A percentile compares a stretch with the other conserved stretches of the same genome.
These are phyloP conservation scores for Macadamia integrifolia DNA, from an alignment of 164 flowering plant genomes.

Conservation along the genomic window DNA sequence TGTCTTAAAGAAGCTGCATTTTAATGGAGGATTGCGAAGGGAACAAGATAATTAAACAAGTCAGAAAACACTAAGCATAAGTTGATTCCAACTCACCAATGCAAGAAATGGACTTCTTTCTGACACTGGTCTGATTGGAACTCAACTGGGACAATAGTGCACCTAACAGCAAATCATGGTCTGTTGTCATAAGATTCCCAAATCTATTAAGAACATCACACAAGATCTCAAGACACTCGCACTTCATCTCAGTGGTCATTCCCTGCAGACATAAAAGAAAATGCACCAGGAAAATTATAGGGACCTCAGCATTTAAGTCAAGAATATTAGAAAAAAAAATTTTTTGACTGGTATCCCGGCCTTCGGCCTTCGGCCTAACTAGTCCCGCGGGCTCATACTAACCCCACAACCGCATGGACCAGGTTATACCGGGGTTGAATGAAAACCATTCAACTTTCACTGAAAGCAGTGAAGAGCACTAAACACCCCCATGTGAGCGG, in stretches of 20 bases:
- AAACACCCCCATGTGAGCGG: too few relatives aligned
- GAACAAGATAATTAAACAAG: neutral
- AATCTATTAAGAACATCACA: slow-evolving; percentile 92
- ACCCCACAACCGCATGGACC: too few relatives aligned
- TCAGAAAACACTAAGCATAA: neutral
- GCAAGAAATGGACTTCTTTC: slow-evolving; percentile 85
- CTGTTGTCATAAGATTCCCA: slow-evolving; percentile 75
- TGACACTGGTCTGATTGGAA: slow-evolving; percentile 78
- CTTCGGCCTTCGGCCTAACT: too few relatives aligned
- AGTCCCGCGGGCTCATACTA: too few relatives aligned
- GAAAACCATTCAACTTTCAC: too few relatives aligned
- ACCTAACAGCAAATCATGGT: slow-evolving; percentile 63
- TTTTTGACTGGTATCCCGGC: too few relatives aligned
- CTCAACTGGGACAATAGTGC: slow-evolving; percentile 75
- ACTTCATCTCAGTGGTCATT: slow-evolving; percentile 72
- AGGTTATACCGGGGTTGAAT: too few relatives aligned
- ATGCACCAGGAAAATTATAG: neutral
- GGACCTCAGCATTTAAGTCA: neutral
- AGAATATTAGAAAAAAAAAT: too few relatives aligned
- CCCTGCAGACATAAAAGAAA: slow-evolving; percentile 37
- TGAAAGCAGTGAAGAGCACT: too few relatives aligned
- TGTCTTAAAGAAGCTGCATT: too few relatives aligned
- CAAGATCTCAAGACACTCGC: slow-evolving; percentile 93
- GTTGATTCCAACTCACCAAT: slow-evolving; percentile 50
- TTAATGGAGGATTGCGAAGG: neutral